Evolutionary conservation across 2,329 filamentous ascomycete genomes (phyloP), one percentile per base, ranked within the genome.

Genomic region (Alternaria gansuensis): DNA sequence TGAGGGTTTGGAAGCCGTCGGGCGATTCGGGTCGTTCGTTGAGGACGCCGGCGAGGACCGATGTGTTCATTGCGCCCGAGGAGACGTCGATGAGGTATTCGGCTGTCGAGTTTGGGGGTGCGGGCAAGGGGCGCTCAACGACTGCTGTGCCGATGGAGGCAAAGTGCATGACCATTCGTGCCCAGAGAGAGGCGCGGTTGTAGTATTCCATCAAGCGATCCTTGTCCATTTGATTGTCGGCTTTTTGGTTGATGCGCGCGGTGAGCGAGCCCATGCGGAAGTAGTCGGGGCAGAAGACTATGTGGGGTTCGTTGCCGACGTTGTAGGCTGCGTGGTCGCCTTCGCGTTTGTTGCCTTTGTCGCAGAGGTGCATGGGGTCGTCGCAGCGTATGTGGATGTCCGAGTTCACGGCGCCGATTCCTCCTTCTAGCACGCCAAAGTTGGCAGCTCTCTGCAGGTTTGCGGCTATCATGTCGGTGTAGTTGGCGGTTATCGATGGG

Each of bases 301-400:
- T 64, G 37, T 75, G 72, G 4, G 74, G 70, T n/a, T 74, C 69
- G 39, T 76, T 75, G 8, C 72, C 74, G 34, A 77, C 72, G 56
- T 75, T 75, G 58, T 76, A 77, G 23, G 71, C 70, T 2, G 64
- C 57, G 51, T 75, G 74, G 26, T 65, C 65, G 17, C 73, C 74
- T 23, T 75, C 70, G 43, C 66, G 70, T 37, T 60, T 65, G 33
- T 69, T 72, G 8, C 71, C 71, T 11, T 60, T 61, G 7, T 64
- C 51, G 54, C 73, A 77, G 3, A 69, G 57, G 5, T 63, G 34
- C 51, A 70, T 67, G 26, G 74, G 75, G 51, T 77, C 74, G 40
- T 76, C 74, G 61, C 75, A 77, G 21, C 74, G 66, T 2, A 76
- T 64, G 50, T 75, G 72, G 17, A 77, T 68, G 53, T 76, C 71